Percentiles rank a stretch among this genome's conserved stretches.
Evolutionary conservation across 805 yeast species (phyloP).

Genomic region (Peterozyma xylosa): DNA sequence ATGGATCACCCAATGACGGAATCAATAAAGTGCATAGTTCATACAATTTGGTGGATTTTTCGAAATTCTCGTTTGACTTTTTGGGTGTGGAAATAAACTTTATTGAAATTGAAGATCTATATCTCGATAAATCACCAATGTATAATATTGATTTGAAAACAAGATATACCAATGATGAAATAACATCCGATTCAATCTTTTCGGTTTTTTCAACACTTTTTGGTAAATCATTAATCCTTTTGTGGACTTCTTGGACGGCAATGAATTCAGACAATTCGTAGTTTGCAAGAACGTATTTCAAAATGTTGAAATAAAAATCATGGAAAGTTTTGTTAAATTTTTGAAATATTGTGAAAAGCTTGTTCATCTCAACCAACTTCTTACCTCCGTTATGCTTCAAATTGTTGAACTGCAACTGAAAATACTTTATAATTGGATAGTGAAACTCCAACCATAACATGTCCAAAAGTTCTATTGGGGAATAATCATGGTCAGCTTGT

Average conservation of each 20-base stretch:
- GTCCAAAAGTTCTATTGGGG: conserved; percentile 32
- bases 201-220: no score
- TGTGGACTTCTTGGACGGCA: conserved; percentile 21
- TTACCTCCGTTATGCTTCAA: conserved; percentile 10
- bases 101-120: conserved; percentile 41
- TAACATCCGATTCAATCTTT: conserved; percentile 19
- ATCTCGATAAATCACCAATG: conserved; percentile 54
- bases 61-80: conserved; percentile 29
- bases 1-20: conserved; percentile 65
- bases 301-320: conserved; percentile 37
- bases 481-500: conserved; percentile 3
- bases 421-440: conserved; percentile 56
- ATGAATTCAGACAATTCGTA: conserved; percentile 29
- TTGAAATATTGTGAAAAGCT: conserved; percentile 41
- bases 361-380: conserved; percentile 48
- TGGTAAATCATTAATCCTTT: conserved; percentile 16
- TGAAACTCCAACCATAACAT: conserved; percentile 54
- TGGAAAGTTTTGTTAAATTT: conserved; percentile 40
- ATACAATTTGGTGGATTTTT: conserved; percentile 38
- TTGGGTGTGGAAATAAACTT: conserved; percentile 26
- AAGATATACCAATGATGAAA: conserved; percentile 26
- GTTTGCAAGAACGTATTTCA: conserved; percentile 30
- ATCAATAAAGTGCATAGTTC: conserved; percentile 46
- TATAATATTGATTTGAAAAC: conserved; percentile 42
- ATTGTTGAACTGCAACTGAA: conserved; percentile 29